Conservation (phyloP, 2,329 filamentous ascomycete genomes). For the Sodiomyces alkalinus region DNA sequence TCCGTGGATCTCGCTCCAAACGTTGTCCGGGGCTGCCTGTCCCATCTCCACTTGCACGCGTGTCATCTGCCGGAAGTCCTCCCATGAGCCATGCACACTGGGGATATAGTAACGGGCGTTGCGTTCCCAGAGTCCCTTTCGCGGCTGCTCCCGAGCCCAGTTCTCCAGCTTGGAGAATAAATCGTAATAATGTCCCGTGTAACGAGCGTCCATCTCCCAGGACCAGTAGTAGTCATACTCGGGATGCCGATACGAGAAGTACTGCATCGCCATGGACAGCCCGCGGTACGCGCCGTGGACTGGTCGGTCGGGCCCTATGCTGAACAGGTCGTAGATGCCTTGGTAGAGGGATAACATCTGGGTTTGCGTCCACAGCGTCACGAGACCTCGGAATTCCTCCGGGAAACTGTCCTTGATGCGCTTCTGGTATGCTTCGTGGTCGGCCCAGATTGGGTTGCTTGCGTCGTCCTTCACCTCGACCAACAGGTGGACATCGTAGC, state of each 20-base stretch:
- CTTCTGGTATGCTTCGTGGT: conserved; percentile 50
- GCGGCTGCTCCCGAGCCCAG: conserved; percentile 59
- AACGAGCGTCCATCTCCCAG: conserved; percentile 88
- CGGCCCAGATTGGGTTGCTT: conserved; percentile 62
- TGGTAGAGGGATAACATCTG: conserved; percentile 89
- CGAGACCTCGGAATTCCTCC: conserved; percentile 74
- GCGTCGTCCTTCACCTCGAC: conserved; percentile 71
- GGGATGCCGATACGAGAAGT: conserved; percentile 76
- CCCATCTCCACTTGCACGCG: conserved; percentile 62
- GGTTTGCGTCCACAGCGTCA: conserved; percentile 83
- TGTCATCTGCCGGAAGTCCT: conserved; percentile 65
- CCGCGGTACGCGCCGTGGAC: conserved; percentile 89
- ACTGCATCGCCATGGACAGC: conserved; percentile 86
- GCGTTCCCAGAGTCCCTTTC: conserved; percentile 71
- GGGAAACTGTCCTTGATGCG: conserved; percentile 57
- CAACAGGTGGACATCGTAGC: conserved; percentile 76
- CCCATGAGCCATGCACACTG: conserved; percentile 60
- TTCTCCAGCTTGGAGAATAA: conserved; percentile 52
- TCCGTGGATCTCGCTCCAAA: conserved; percentile 42
- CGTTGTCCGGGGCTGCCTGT: conserved; percentile 46
- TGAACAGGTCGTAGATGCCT: conserved; percentile 65
- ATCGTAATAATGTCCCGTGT: conserved; percentile 76
- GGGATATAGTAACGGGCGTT: conserved; percentile 67
- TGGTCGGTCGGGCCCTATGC: conserved; percentile 49
- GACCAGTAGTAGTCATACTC: conserved; percentile 91